These are phyloP conservation scores for Suillus tomentosus DNA, from an alignment of 768 basidiomycete genomes.

Conservation along the genomic window DNA sequence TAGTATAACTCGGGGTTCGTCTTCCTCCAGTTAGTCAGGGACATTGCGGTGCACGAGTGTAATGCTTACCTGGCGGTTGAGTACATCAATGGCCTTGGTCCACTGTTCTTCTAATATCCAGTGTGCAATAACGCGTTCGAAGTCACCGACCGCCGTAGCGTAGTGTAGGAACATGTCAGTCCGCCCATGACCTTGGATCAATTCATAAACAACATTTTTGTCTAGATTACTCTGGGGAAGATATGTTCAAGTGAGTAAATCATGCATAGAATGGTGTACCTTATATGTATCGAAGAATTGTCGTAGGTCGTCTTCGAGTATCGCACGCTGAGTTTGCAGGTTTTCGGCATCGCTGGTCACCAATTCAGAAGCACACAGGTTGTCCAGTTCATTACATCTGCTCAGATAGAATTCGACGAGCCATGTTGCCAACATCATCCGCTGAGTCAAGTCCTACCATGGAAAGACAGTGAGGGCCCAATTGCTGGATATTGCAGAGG, in stretches of 20 bases:
- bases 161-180: conserved; percentile 92
- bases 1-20: conserved; percentile 89
- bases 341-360: conserved; percentile 84
- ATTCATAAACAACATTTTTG: conserved; percentile 82
- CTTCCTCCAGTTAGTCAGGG: conserved; percentile 40
- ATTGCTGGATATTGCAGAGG: conserved; percentile 1
- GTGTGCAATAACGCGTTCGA: conserved; percentile 83
- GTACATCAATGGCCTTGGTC: conserved; percentile 85
- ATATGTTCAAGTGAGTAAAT: conserved; percentile 5
- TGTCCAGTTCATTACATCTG: conserved; percentile 96
- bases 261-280: conserved; percentile 42
- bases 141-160: conserved; percentile 80
- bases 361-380: conserved; percentile 86
- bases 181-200: conserved; percentile 91
- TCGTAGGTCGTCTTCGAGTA: conserved; percentile 90
- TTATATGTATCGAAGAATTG: conserved; percentile 96
- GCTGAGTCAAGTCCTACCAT: conserved; percentile 81
- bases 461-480: conserved; percentile 3
- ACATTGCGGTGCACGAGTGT: conserved; percentile 10
- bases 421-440: conserved; percentile 99
- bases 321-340: conserved; percentile 71
- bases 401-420: conserved; percentile 95
- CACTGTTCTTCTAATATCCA: conserved; percentile 94
- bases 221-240: conserved; percentile 76
- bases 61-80: conserved; percentile 77